Evolutionary conservation across 2,329 filamentous ascomycete genomes (phyloP).

Genomic region (Herpotrichia juniperi): DNA sequence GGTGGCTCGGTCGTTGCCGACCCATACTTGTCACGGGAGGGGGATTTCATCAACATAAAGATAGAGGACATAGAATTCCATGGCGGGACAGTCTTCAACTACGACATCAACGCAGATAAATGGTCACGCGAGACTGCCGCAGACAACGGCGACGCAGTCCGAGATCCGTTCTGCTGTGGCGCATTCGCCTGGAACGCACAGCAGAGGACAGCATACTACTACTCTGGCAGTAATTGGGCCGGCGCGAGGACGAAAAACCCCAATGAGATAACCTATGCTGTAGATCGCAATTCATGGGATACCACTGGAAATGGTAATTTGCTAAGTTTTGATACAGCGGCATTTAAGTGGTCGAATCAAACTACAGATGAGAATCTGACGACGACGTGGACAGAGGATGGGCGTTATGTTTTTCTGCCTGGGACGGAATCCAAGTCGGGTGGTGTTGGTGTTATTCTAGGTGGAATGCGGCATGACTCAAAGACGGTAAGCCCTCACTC

Average conservation of each 20-base stretch:
- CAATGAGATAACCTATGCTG: too few relatives aligned
- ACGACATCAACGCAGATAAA: conserved; percentile 8
- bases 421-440: neutral
- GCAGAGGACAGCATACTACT: conserved; percentile 10
- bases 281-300: conserved; percentile 2
- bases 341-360: conserved; percentile 5
- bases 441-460: conserved; percentile 4
- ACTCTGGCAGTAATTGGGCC: conserved; percentile 6
- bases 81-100: conserved; percentile 9
- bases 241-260: conserved; percentile 3
- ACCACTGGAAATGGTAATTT: conserved; percentile 8
- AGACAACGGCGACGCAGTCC: conserved; percentile 1
- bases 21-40: conserved; percentile 9
- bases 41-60: conserved; percentile 2
- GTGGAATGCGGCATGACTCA: neutral
- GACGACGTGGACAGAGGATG: conserved; percentile 5
- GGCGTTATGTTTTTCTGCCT: conserved; percentile 13
- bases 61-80: neutral
- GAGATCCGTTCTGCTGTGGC: conserved; percentile 12
- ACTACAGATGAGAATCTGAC: neutral
- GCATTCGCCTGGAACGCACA: conserved; percentile 11
- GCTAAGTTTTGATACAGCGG: conserved; percentile 11
- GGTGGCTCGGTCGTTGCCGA: conserved; percentile 8
- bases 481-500: too few relatives aligned
- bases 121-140: conserved; percentile 10